Evolutionary conservation across 2,329 filamentous ascomycete species (phyloP).

Genomic region (Monilinia laxa): DNA sequence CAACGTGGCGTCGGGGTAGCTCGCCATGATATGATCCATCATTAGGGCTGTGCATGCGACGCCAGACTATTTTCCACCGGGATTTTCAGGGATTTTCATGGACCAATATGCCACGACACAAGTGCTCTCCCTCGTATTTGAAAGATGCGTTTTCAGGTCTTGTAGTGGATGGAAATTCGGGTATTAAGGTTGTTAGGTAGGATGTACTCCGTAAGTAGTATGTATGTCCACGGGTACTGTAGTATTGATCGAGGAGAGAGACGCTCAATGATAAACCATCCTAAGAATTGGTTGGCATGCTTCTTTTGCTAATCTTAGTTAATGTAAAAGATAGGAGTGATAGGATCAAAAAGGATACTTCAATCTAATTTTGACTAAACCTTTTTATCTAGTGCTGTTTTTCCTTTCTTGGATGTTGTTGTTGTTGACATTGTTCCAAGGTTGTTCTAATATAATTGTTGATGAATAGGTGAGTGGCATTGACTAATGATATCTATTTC

Average conservation of each 20-base stretch:
- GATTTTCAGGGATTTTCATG: background rate
- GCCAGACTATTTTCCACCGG: background rate
- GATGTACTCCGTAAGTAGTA: background rate
- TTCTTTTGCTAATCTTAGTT: too few relatives aligned
- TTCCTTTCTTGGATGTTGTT: background rate
- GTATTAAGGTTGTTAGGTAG: background rate
- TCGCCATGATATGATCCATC: constrained; percentile 21
- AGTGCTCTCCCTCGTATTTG: background rate
- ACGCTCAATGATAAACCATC: background rate
- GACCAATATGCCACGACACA: background rate
- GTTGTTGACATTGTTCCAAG: background rate
- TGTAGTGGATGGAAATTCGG: background rate
- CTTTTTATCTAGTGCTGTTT: background rate
- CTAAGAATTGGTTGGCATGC: too few relatives aligned
- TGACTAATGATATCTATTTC: background rate
- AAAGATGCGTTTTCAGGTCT: background rate
- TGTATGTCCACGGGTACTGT: background rate
- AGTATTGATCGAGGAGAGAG: background rate
- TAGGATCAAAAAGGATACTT: background rate
- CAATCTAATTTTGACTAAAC: background rate
- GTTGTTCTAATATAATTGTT: too few relatives aligned
- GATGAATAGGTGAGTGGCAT: background rate
- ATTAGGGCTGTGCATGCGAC: constrained; percentile 21
- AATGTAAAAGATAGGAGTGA: background rate
- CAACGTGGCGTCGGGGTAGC: constrained; percentile 17